Base-by-base conservation (phyloP, 2,329 filamentous ascomycete species). In the Furcasterigmium sp. region DNA sequence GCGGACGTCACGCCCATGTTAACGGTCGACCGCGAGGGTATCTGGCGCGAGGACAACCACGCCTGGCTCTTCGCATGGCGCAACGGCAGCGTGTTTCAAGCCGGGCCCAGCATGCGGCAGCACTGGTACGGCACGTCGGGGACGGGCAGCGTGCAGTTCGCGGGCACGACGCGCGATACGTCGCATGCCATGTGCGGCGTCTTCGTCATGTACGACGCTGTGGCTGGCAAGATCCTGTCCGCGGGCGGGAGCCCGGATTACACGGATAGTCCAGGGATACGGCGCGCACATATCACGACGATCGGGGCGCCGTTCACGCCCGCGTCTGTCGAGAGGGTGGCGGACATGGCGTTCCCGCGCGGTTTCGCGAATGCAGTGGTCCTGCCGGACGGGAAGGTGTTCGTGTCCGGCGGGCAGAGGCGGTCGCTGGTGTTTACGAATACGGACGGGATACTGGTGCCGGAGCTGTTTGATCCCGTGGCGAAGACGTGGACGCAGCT, bases 171-270 rank as follows among this genome's bases (percentile, higher is more conserved):
- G 17, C 21, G 74, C 5, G 59, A 55, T 13, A 62, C 62, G 9
- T 67, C 68, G 21, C 55, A 64, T 8, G 67, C 73, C 2, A 81
- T 81, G 77, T 70, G 65, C 43, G 78, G 75, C 9, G 71, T 68
- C 37, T 67, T 70, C 3, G 66, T 76, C 47, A 79, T 81, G 75
- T 80, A 72, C 48, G 76, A 81, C 51, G 74, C 75, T 20, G 76
- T 76, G 42, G 66, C 68, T 2, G 77, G 76, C 17, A 76, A 78
- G 54, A 78, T 80, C 23, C 58, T 80, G 2, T 68, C 72, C 0
- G 57, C 67, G 14, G 76, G 77, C 7, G 76, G 76, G 8, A 56
- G 69, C 0, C 57, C 65, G 0, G 58, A 61, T 21, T 79, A 78
- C 47, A 57, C 68, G 25, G 49, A 65, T 36, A 57, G 58, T 10